These are phyloP conservation scores for Corrigiola litoralis DNA, from an alignment of 179 eudicot species.

Conservation along the genomic window DNA sequence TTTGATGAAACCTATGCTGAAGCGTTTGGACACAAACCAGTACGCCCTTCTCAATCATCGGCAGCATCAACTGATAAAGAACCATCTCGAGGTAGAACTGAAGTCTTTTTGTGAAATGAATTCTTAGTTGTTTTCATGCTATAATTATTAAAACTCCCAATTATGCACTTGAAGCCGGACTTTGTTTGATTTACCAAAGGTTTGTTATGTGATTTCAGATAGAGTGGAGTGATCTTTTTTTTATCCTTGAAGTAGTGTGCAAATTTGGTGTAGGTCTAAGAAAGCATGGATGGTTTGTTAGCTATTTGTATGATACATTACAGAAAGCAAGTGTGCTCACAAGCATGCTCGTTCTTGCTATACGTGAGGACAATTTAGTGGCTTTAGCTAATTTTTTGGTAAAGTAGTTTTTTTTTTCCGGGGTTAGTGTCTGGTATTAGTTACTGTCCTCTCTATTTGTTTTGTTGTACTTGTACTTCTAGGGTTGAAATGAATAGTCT, in stretches of 20 bases:
- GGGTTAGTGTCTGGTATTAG: too few relatives aligned
- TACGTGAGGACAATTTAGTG: too few relatives aligned
- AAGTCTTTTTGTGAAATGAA: neutral
- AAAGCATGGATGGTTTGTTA: neutral
- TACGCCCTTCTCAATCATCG: conserved; percentile 36
- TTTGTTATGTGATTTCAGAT: neutral
- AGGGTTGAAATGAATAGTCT: too few relatives aligned
- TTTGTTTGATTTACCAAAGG: neutral
- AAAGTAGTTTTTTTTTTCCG: too few relatives aligned
- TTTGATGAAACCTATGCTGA: conserved; percentile 94
- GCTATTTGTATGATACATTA: too few relatives aligned
- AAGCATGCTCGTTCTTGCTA: too few relatives aligned
- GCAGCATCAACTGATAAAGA: conserved; percentile 23
- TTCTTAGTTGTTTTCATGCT: neutral
- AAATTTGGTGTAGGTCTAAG: neutral
- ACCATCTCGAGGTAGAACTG: conserved; percentile 54
- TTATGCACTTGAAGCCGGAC: neutral
- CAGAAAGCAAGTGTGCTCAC: too few relatives aligned
- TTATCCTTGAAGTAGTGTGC: neutral
- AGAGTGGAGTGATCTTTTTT: neutral
- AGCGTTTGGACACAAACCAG: conserved; percentile 67
- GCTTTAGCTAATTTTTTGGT: too few relatives aligned
- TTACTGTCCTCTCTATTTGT: too few relatives aligned
- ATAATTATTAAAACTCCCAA: neutral
- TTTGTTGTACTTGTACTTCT: too few relatives aligned